Evolutionary conservation across 202 grass and related monocot genomes (phyloP), one percentile per base, ranked within the genome.

Genomic region (Brachypodium distachyon): DNA sequence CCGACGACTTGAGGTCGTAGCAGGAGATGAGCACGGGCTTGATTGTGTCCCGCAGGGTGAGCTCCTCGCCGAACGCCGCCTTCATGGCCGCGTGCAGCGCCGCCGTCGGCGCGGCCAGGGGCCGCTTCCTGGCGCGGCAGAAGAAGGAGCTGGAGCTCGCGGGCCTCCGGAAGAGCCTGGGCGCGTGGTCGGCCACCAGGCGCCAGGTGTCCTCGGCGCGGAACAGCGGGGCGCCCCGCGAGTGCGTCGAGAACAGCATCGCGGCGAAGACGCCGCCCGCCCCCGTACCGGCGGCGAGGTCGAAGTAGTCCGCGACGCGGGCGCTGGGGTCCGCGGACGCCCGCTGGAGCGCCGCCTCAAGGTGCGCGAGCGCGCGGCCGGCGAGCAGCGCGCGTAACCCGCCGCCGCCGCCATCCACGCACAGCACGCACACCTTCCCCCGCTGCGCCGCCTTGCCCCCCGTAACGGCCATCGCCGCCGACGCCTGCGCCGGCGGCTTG

Each of bases 21-120:
- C 96, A 96, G 36, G 92, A 93, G 50, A 99, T 95, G 63, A 99
- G 82, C 52, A 99, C 87, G 9, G 91, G 96, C 77, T 99, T 99
- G 55, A 99, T 54, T 50, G 91, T 99, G 73, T 99, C 91, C 17
- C 85, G 83, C 17, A 99, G 87, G 50, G 91, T 95, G 76, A 99
- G 89, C 58, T 80, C 82, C 81, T 90, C 77, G 12, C 91, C 89
- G 42, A 99, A 95, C 25, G 88, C 83, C 12, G 70, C 64, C 60
- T 79, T 92, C 91, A 99, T 92, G 18, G 84, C 87, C 40, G 23
- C 77, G 53, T 78, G 81, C 18, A 99, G 84, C 70, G 87, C 89
- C 59, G 76, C 86, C 36, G 96, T 99, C 18, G 85, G 47, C 19
- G 74, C 61, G 12, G 74, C 76, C 16, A 92, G 67, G 2, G 92